Base-by-base conservation (phyloP, 225 moss, liverwort and hornwort genomes). In the Polytrichum commune region DNA sequence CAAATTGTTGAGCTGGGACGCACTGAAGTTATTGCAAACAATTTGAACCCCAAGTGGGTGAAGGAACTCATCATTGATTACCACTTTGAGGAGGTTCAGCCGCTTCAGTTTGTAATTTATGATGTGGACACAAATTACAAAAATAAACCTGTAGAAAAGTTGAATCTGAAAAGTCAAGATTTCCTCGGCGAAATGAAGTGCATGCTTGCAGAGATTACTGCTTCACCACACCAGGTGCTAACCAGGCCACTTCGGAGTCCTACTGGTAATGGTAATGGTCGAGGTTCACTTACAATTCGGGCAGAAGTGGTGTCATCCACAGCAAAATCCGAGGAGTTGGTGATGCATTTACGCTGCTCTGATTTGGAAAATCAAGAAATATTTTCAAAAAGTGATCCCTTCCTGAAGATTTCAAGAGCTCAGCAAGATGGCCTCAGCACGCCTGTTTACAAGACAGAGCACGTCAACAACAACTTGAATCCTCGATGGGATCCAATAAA, bases 401-500 rank as follows among this genome's bases (percentile, higher is more conserved):
- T 78, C 58, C 74, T 89, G 66, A 75, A 81, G 27, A 71, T 89
- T 58, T 89, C 89, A 76, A 83, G 89, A 75, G 64, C 80, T 61
- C 82, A 80, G 29, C 78, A 74, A 70, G 89, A 89, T 72, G 76
- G 83, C 5, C 55, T 67, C 35, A 66, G 72, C 5, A 83, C 89
- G 1, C 80, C 85, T 56, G 83, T 82, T 1, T 89, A 83, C 78
- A 81, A 72, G 76, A 89, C 89, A 5, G 89, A 89, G 75, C 85
- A 85, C 29, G 64, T 75, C 72, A 83, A 73, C 65, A 89, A 85
- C 69, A 81, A 72, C 56, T 72, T 89, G 4, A 74, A 75, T 62
- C 89, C 89, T 23, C 54, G 74, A 7, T 89, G 85, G 85, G 85
- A 83, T 68, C 85, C 89, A 10, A 83, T 89, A 63, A 77, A 78